Conservation (phyloP, 1,284 basidiomycete genomes). For the Dichomitus squalens region DNA sequence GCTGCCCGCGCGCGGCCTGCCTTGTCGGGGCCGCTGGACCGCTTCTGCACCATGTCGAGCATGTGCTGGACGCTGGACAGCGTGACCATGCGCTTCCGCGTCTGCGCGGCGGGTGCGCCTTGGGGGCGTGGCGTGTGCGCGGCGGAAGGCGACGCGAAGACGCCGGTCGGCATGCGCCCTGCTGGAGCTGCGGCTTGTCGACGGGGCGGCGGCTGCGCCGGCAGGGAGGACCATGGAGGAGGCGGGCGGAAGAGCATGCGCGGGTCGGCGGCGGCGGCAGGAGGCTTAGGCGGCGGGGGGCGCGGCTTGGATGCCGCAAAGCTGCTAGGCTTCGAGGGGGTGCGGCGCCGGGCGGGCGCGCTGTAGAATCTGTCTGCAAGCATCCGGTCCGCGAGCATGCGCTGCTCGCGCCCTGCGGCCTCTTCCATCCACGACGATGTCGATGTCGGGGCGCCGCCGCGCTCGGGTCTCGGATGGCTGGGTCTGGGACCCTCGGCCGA, state of each 20-base stretch:
- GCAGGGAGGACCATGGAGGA: conserved; percentile 40
- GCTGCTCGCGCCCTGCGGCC: neutral
- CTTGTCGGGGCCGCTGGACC: neutral
- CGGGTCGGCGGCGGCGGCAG: conserved; percentile 16
- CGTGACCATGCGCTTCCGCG: conserved; percentile 15
- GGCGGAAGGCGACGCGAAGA: neutral
- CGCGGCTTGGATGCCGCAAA: neutral
- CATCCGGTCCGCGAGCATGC: neutral
- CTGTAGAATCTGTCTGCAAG: neutral
- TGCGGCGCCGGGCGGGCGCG: neutral
- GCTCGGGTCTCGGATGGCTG: no score
- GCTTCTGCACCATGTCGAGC: conserved; percentile 18
- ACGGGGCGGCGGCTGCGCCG: conserved; percentile 3
- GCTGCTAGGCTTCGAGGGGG: neutral
- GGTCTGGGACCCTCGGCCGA: neutral
- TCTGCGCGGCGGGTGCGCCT: conserved; percentile 8
- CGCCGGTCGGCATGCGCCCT: conserved; percentile 7
- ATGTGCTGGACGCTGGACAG: conserved; percentile 17
- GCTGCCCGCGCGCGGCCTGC: neutral
- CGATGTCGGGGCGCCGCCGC: neutral
- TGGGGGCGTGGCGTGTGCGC: neutral
- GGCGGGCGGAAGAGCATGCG: conserved; percentile 49
- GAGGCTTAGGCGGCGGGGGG: neutral
- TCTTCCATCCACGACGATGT: neutral
- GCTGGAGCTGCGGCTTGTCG: neutral